Evolutionary conservation across 192 early-diverging fungal species (phyloP), one percentile per base, ranked within the genome.

Genomic region (Gryganskiella cystojenkinii): DNA sequence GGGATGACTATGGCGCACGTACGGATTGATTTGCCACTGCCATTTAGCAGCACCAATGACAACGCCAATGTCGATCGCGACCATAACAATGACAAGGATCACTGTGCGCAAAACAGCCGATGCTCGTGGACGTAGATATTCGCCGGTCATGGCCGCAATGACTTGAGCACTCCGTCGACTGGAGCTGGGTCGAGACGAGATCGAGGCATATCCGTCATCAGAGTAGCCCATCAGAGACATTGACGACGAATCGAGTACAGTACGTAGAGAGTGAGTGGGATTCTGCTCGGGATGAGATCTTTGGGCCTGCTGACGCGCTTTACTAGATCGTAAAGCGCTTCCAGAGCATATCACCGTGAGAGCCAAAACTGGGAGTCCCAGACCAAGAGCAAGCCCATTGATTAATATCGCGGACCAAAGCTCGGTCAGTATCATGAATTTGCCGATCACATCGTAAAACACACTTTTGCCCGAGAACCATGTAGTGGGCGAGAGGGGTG

Each of bases 381-480:
- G 54, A 25, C 74, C 74, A 31, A 78, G 47, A 5, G 24, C 33
- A 7, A 78, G 35, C 0, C 44, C 47, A 31, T 78, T 78, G 2
- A 53, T 17, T 4, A 78, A 37, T 1, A 78, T 28, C 0, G 30
- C 17, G 6, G 66, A 53, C 74, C 65, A 78, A 0, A 69, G 55
- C 11, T 78, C 74, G 0, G 53, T 34, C 9, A 58, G 28, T 13
- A 69, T 15, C 66, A 78, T 78, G 17, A 55, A 44, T 28, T 58
- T 54, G 22, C 74, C 74, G 17, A 78, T 55, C 13, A 78, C n/a
- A 33, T 78, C 74, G 24, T 59, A 78, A 33, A 64, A 78, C 14
- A 78, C 61, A 20, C 61, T 51, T 56, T 64, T 68, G n/a, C 74
- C 74, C 31, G 60, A 37, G 15, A 78, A 57, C 59, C 59, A 69